Base-by-base conservation (phyloP, 345 rosid genomes). In the Jatropha curcas region DNA sequence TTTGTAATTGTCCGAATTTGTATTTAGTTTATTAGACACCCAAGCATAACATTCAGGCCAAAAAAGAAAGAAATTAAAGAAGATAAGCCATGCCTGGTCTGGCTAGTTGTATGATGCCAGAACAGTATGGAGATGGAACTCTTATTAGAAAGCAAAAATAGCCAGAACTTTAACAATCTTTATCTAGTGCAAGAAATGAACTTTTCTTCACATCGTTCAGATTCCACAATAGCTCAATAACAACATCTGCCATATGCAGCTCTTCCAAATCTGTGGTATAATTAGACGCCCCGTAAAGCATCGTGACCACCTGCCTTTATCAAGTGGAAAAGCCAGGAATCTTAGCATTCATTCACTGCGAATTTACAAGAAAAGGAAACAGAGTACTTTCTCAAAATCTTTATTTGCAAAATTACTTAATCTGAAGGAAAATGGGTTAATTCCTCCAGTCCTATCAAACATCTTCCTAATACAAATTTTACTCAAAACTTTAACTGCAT, bases 61-160 rank as follows among this genome's bases (percentile, higher is more conserved):
- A 53, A 72, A 22, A 37, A 24, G 22, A 73, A 43, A 55, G 16
- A 66, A 62, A 45, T 52, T 60, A 7, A 10, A 41, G 0, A 2
- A 48, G 16, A 3, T 31, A 71, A 65, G 89, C 98, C 97, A 90
- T 92, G 80, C 27, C 30, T 0, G 97, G 95, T 75, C 97, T 85
- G 75, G 75, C 77, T 72, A 22, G 97, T 92, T 0, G 87, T 84
- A 25, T n/a, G 97, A 85, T 28, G 97, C 97, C 52, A 94, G 80
- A 70, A 95, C 93, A 74, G 97, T 90, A 94, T 90, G 73, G 97
- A 90, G 75, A 94, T 89, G 69, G 97, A 90, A 76, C 97, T 94
- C 48, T 97, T 94, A 67, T 94, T 94, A 13, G 97, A 92, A n/a
- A 6, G 97, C 97, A 82, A 94, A 82, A 61, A 94, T 85, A 14